Evolutionary conservation across 164 flowering plant species (phyloP).

Genomic region (Aristolochia contorta): DNA sequence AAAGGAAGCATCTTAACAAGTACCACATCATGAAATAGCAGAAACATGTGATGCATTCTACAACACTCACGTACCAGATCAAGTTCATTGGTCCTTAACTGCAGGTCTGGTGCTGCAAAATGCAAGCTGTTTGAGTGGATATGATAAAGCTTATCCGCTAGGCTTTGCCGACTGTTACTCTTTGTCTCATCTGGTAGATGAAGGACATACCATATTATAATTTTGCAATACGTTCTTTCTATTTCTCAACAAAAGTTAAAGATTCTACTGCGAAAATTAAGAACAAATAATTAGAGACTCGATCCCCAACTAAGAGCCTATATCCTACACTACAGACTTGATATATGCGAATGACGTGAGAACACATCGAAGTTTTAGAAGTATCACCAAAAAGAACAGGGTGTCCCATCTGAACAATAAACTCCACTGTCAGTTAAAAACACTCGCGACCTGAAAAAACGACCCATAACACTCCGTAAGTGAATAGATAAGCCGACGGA

Average conservation of each 20-base stretch:
- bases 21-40: neutral
- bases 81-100: constrained; percentile 45
- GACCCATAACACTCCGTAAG: no score
- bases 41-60: neutral
- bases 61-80: constrained; percentile 35
- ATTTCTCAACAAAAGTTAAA: no score
- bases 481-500: no score
- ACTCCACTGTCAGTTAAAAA: no score
- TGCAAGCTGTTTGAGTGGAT: constrained; percentile 39
- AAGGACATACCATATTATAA: neutral
- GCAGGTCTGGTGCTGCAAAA: constrained; percentile 48
- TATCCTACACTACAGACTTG: neutral
- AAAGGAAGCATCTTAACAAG: neutral
- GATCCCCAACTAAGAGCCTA: neutral
- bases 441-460: no score
- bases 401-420: neutral
- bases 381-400: neutral
- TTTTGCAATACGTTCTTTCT: no score
- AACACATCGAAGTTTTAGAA: neutral
- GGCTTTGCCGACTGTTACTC: constrained; percentile 23
- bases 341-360: neutral
- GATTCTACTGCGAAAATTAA: neutral
- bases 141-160: constrained; percentile 29
- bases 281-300: neutral
- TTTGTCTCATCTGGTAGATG: constrained; percentile 12